Evolutionary conservation across 768 basidiomycete genomes (phyloP), one percentile per base, ranked within the genome.

Genomic region (Podaxis rugospora): DNA sequence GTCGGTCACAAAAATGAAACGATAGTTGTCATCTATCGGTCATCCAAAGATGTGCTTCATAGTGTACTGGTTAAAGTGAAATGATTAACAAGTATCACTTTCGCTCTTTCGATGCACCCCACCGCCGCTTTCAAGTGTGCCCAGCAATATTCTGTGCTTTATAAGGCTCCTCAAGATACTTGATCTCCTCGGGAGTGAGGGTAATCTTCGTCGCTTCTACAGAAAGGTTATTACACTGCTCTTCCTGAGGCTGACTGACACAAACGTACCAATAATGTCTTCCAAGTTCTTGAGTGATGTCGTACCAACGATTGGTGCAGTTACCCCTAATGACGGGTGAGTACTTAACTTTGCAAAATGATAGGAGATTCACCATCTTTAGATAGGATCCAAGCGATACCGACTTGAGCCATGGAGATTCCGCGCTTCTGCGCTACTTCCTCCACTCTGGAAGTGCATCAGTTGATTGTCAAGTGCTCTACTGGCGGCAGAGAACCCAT

Each of bases 291-390:
- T 73, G 1, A 79, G 62, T 35, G 75, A 80, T 1, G 81, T 82
- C 0, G 79, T 76, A 0, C 84, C 85, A 25, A 86, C 76, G 63
- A 87, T 84, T 0, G 85, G 85, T 0, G 84, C 83, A 0, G 82
- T 74, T 10, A 86, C 78, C 21, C 74, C 76, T 74, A 50, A 4
- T 44, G 18, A 11, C 16, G 23, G 18, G 51, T 46, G 16, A 40
- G 42, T 18, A n/a, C 1, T 13, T 5, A 10, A 21, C 21, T 18
- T 4, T 16, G 14, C 9, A 27, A 18, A 35, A 37, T 5, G 14
- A 5, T 10, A 16, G 7, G 35, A 11, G 5, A 59, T 66, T 4
- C 40, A 73, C 75, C 76, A 36, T 76, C 72, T 62, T 78, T 79
- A 1, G 74, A 64, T 62, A 83, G 66, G 5, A 73, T 70, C 84